Percentiles rank a stretch among this genome's conserved stretches.
Conservation (phyloP, 1,284 basidiomycete genomes). For the Pisolithus thermaeus region DNA sequence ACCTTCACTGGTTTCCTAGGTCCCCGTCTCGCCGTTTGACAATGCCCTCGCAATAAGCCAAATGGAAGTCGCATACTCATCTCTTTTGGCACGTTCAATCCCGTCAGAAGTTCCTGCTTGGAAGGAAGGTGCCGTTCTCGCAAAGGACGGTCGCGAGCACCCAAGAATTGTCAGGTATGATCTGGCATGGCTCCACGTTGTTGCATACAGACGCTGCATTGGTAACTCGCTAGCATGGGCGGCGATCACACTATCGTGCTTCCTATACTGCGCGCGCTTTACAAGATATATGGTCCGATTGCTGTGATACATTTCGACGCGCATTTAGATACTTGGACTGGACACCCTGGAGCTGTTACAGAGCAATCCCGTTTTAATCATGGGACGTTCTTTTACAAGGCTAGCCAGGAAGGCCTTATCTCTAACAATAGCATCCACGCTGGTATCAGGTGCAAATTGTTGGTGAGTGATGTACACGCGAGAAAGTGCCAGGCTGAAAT, state of each 20-base stretch:
- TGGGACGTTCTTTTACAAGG: slow-evolving; percentile 73
- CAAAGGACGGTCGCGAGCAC: slow-evolving; percentile 51
- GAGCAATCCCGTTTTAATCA: slow-evolving; percentile 66
- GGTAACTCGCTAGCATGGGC: slow-evolving; percentile 43
- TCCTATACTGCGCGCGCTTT: slow-evolving; percentile 64
- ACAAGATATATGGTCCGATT: slow-evolving; percentile 69
- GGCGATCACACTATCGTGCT: slow-evolving; percentile 74
- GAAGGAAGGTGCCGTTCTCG: slow-evolving; percentile 28
- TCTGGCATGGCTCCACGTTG: not conserved
- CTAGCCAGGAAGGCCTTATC: slow-evolving; percentile 67
- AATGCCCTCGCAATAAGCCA: slow-evolving; percentile 73
- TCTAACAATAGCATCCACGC: slow-evolving; percentile 70
- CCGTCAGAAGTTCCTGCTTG: slow-evolving; percentile 28
- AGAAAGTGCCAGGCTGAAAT: not conserved
- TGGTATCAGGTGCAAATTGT: slow-evolving; percentile 70
- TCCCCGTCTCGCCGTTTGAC: slow-evolving; percentile 67
- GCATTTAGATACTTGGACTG: slow-evolving; percentile 64
- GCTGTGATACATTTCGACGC: slow-evolving; percentile 81
- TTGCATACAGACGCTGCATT: not conserved
- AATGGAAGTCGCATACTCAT: slow-evolving; percentile 72
- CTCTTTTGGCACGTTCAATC: slow-evolving; percentile 54
- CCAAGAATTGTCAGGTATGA: slow-evolving; percentile 63
- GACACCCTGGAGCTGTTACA: slow-evolving; percentile 47
- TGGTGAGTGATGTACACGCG: slow-evolving; percentile 32
- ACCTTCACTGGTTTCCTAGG: slow-evolving; percentile 32